Evolutionary conservation across 169 alveolate species (phyloP).

Genomic region (Cryptosporidium baileyi): DNA sequence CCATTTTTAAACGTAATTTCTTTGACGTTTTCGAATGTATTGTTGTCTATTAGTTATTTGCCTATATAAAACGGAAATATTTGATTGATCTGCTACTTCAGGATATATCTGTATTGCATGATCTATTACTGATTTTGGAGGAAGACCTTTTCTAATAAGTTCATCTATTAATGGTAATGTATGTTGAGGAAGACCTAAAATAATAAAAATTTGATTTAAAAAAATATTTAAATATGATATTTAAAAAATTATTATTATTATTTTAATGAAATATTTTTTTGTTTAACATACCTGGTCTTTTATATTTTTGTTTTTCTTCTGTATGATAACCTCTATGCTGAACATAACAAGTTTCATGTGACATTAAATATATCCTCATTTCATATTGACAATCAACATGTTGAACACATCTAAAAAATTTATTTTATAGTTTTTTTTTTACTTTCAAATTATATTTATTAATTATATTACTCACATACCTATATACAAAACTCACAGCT

Average conservation of each 20-base stretch:
- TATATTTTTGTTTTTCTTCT: slow-evolving; percentile 60
- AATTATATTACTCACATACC: slow-evolving; percentile 6
- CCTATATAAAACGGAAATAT: slow-evolving; percentile 50
- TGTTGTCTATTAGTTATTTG: slow-evolving; percentile 66
- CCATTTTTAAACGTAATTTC: slow-evolving; percentile 17
- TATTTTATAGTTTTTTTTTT: neutral
- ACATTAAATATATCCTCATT: slow-evolving; percentile 51
- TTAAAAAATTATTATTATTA: neutral
- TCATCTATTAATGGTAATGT: slow-evolving; percentile 66
- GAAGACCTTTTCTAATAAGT: slow-evolving; percentile 60
- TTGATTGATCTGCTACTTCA: slow-evolving; percentile 65
- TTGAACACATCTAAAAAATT: slow-evolving; percentile 36
- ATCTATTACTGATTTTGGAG: slow-evolving; percentile 66
- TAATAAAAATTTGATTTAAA: neutral
- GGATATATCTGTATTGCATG: slow-evolving; percentile 69
- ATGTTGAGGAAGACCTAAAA: slow-evolving; percentile 65
- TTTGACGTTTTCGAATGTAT: slow-evolving; percentile 64
- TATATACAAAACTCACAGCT: slow-evolving; percentile 65
- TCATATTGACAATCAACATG: slow-evolving; percentile 68
- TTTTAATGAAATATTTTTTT: neutral
- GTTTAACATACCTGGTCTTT: slow-evolving; percentile 56
- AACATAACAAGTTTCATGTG: slow-evolving; percentile 69
- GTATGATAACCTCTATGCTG: slow-evolving; percentile 68
- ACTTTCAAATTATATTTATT: neutral
- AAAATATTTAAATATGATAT: neutral